Base-by-base conservation (phyloP, 2,329 filamentous ascomycete genomes). In the Ophiosphaerella korrae region DNA sequence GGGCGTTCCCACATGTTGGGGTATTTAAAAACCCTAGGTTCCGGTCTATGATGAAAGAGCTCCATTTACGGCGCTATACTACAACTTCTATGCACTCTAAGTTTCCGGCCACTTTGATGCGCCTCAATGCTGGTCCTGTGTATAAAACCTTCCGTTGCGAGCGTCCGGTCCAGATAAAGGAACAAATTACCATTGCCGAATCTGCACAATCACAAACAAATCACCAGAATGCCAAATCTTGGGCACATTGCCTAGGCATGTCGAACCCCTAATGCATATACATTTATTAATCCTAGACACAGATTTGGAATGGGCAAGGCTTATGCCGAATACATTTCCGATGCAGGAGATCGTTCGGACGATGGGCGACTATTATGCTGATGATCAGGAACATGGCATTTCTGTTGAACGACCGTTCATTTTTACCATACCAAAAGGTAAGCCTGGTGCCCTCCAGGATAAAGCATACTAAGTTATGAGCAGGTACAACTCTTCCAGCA, bases 301-400 rank as follows among this genome's bases (percentile, higher is more conserved):
- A 50, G 51, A 13, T 47, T 43, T 36, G 37, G 13, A 50, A 26
- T n/a, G 34, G 31, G 51, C 38, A n/a, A 39, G 31, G 31, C 51
- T 53, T 32, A 48, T 47, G 46, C 50, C 50, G 45, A 40, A 57
- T 14, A 48, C 50, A 24, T 48, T 50, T 47, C 46, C 33, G 33
- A 57, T 57, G 46, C 50, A 54, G 43, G 51, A 54, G 38, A 54
- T 54, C 18, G 43, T 50, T 29, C 38, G 53, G 32, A 47, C 35
- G 36, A 40, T 34, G 7, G 46, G 29, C 18, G 48, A 52, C 32
- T 33, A 52, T 43, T 48, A 49, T 37, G 23, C 26, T 21, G 42
- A 57, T n/a, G 39, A 50, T 45, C 2, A 32, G 50, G 50, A 53
- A 40, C 49, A 53, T 42, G 49, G 37, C 39, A n/a, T 48, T 29